Evolutionary conservation across 208 protist species (phyloP), one percentile per base, ranked within the genome.

Genomic region (Porcisia deanei): DNA sequence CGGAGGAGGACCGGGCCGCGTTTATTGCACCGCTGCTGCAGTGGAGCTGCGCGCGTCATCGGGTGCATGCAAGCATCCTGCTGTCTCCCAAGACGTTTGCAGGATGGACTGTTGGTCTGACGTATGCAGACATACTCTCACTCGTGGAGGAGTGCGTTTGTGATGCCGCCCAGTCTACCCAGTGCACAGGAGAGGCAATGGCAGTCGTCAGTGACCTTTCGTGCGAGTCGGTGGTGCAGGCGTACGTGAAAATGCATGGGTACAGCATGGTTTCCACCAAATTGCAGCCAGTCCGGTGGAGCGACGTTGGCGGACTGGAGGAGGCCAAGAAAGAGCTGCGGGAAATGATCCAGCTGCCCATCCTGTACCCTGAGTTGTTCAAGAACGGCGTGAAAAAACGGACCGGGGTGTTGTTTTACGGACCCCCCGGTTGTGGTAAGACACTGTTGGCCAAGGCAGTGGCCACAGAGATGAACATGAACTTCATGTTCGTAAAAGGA

Each of bases 401-500:
- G 20, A 85, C 87, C 12, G 96, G 96, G 12, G 90, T 98, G 60
- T 84, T 98, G 16, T 95, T 98, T 71, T 98, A 97, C 71, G 96
- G 96, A 12, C 96, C 96, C 1, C 96, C 96, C 4, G 96, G 96
- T n/a, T 97, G 94, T 73, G 96, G 96, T 25, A 99, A 99, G 83
- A 98, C 96, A 60, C 84, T 98, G 4, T 78, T 98, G 12, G 96
- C 96, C 37, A 98, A 98, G 80, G 96, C 94, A 2, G 94, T 98
- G 7, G 96, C 96, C 10, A 98, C 94, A 0, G 94, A 98, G 84
- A 96, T 96, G 89, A 91, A 92, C 71, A 91, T 98, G 85, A 97
- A 97, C 78, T 98, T 98, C 67, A 97, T 98, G 83, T 93, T 90
- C 0, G 96, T 98, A n/a, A 98, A 98, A 79, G 96, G 97, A 0